Percentiles rank a stretch among this genome's conserved stretches.
phyloP scores from a whole-genome alignment of 768 basidiomycete species.

The Nevesoporus exiguus region DNA sequence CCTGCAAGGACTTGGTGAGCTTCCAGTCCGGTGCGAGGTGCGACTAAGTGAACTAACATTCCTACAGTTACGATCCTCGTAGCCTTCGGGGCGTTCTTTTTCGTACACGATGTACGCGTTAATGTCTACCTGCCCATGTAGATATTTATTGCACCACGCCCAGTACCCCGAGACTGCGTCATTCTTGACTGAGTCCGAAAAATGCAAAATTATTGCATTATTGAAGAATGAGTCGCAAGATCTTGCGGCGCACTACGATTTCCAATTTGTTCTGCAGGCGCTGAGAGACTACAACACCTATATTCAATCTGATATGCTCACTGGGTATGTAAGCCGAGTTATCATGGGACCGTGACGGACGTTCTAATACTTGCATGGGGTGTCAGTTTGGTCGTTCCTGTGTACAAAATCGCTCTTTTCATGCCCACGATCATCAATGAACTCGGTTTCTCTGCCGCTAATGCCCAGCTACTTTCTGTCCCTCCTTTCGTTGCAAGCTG shows the following conservation, averaged over 20 bases:
- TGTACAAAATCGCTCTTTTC: conserved; percentile 47
- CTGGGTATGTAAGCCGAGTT: conserved; percentile 30
- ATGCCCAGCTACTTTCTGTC: conserved; percentile 46
- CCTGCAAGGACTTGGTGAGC: not conserved
- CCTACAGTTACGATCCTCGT: not conserved
- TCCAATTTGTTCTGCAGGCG: conserved; percentile 48
- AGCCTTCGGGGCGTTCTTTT: not conserved
- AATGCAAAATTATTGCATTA: conserved; percentile 5
- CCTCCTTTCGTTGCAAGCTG: conserved; percentile 49
- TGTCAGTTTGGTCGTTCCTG: conserved; percentile 39
- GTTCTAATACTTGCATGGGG: not conserved
- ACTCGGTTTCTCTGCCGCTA: conserved; percentile 48
- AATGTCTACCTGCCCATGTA: not conserved
- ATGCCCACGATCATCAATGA: conserved; percentile 47
- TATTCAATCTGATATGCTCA: conserved; percentile 35
- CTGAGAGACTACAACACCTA: conserved; percentile 43
- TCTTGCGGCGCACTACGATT: conserved; percentile 43
- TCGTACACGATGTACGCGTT: not conserved
- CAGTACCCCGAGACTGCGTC: not conserved
- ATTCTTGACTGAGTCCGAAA: not conserved
- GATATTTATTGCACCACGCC: not conserved
- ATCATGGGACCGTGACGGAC: not conserved
- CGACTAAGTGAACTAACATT: not conserved
- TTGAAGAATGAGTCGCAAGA: conserved; percentile 44
- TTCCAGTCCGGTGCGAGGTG: not conserved